Evolutionary conservation across 73 alveolate species (phyloP).

Genomic region (Blepharisma japonicum): DNA sequence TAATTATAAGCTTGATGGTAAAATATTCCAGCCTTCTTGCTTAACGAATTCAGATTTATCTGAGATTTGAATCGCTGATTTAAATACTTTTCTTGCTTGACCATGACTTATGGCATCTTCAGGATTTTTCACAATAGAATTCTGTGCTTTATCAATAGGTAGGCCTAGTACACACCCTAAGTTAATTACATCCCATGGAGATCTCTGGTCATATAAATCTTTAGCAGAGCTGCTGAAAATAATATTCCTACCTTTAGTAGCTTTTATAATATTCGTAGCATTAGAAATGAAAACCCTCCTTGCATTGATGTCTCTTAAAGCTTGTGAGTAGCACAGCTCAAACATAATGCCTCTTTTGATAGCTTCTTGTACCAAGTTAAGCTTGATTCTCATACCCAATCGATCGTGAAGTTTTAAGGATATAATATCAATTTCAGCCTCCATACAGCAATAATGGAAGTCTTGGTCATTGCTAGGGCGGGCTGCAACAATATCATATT

Average conservation of each 20-base stretch:
- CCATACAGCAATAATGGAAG: not conserved
- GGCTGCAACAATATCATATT: slow-evolving; percentile 18
- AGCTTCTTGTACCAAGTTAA: slow-evolving; percentile 41
- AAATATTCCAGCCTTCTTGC: not conserved
- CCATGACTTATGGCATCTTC: slow-evolving; percentile 55
- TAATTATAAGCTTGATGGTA: no score
- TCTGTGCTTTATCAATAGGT: slow-evolving; percentile 43
- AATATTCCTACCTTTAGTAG: slow-evolving; percentile 53
- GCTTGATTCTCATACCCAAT: not conserved
- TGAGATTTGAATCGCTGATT: slow-evolving; percentile 39
- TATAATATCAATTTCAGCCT: slow-evolving; percentile 9
- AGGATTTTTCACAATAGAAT: slow-evolving; percentile 36
- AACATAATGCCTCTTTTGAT: slow-evolving; percentile 56
- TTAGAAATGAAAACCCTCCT: slow-evolving; percentile 56
- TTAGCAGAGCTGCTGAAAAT: slow-evolving; percentile 45
- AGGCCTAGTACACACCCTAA: slow-evolving; percentile 48
- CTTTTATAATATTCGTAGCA: slow-evolving; percentile 50
- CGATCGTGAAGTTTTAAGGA: slow-evolving; percentile 15
- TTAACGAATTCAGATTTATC: not conserved
- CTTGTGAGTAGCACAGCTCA: slow-evolving; percentile 67
- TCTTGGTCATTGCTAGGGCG: slow-evolving; percentile 21
- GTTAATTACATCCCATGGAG: slow-evolving; percentile 59
- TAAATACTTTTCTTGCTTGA: slow-evolving; percentile 54
- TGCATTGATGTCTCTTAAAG: slow-evolving; percentile 43
- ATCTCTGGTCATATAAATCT: slow-evolving; percentile 50